Conservation (phyloP, 225 moss, liverwort and hornwort genomes). For the Sphagnum contortum region DNA sequence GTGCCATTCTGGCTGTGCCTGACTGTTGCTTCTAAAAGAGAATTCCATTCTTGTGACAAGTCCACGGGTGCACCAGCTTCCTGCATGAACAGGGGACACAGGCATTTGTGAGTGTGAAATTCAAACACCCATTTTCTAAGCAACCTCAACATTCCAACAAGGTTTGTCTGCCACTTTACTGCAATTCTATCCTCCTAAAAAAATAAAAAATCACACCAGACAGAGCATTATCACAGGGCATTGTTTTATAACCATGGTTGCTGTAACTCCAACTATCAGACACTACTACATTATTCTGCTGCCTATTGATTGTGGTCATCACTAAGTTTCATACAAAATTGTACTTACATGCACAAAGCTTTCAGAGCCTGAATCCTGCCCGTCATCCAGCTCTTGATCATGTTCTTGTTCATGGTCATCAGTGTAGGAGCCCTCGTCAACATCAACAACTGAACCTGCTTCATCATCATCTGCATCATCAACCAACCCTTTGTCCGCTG, state of each 20-base stretch:
- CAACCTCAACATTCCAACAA: too few relatives aligned
- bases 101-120: too few relatives aligned
- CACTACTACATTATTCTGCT: too few relatives aligned
- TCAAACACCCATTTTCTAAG: too few relatives aligned
- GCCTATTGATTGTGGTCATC: too few relatives aligned
- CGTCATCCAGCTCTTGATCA: not conserved
- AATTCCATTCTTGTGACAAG: constrained; percentile 50
- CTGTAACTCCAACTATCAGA: too few relatives aligned
- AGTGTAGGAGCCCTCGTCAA: constrained; percentile 34
- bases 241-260: too few relatives aligned
- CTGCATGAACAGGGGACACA: constrained; percentile 18
- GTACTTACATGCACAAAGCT: constrained; percentile 16
- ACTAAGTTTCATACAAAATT: too few relatives aligned
- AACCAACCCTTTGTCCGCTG: constrained; percentile 16
- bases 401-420: constrained; percentile 18
- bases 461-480: constrained; percentile 40
- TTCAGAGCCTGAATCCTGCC: constrained; percentile 14
- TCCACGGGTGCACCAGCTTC: constrained; percentile 32
- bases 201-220: too few relatives aligned
- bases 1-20: constrained; percentile 11
- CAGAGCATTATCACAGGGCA: too few relatives aligned
- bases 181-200: too few relatives aligned
- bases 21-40: constrained; percentile 19
- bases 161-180: too few relatives aligned
- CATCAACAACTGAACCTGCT: constrained; percentile 28